Evolutionary conservation across 176 grass and related monocot genomes (phyloP).

Genomic region (Oryza glumipatula): DNA sequence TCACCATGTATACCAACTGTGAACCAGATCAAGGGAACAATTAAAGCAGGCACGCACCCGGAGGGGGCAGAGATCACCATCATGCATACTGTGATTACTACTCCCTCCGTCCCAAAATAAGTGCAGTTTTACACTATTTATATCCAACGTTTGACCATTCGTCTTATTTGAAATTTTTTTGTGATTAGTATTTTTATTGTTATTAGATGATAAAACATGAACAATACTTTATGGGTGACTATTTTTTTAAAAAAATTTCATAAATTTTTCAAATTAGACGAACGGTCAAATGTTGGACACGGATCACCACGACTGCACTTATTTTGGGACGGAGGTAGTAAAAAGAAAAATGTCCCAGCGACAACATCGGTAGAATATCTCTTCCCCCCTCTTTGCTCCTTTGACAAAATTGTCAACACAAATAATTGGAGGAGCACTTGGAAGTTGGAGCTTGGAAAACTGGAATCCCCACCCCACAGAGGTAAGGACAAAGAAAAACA

Average conservation of each 20-base stretch:
- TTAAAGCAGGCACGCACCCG: conserved; percentile 19
- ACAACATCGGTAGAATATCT: conserved; percentile 30
- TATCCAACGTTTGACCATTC: no score
- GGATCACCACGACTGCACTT: no score
- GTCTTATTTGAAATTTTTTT: no score
- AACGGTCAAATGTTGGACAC: no score
- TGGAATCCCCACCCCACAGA: conserved; percentile 39
- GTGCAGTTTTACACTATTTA: no score
- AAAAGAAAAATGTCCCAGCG: conserved; percentile 32
- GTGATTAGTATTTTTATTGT: no score
- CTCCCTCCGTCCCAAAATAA: no score
- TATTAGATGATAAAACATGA: no score
- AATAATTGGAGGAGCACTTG: conserved; percentile 52
- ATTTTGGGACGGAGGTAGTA: neutral
- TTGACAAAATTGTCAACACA: conserved; percentile 55
- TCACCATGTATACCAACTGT: conserved; percentile 34
- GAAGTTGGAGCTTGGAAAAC: conserved; percentile 22
- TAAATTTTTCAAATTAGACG: no score
- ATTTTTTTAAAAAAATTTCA: no score
- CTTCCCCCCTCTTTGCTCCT: conserved; percentile 18
- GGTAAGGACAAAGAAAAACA: conserved; percentile 31
- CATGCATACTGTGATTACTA: conserved; percentile 25
- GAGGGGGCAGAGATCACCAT: conserved; percentile 21
- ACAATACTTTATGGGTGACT: no score
- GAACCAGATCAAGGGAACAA: conserved; percentile 26